Evolutionary conservation across 768 basidiomycete species (phyloP).

Genomic region (Neoboletus subvelutipes): DNA sequence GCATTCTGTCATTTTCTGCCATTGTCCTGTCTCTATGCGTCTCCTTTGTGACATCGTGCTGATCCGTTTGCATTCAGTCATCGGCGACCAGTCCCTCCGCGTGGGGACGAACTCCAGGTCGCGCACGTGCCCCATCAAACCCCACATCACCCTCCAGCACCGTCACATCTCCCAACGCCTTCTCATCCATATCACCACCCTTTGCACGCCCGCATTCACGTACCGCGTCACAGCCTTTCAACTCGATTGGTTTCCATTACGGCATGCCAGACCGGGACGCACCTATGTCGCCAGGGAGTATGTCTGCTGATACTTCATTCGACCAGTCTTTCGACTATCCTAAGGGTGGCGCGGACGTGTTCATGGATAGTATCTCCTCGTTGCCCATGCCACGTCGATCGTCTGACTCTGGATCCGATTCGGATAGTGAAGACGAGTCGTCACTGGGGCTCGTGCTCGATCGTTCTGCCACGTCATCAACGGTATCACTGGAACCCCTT

Average conservation of each 20-base stretch:
- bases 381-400: slow-evolving; percentile 55
- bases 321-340: slow-evolving; percentile 40
- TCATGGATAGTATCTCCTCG: slow-evolving; percentile 49
- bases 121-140: slow-evolving; percentile 69
- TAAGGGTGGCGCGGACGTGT: slow-evolving; percentile 36
- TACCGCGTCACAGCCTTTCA: slow-evolving; percentile 47
- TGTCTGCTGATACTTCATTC: slow-evolving; percentile 38
- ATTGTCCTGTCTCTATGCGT: neutral
- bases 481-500: slow-evolving; percentile 66
- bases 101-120: slow-evolving; percentile 46
- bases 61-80: slow-evolving; percentile 29
- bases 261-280: slow-evolving; percentile 39
- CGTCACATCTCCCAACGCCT: slow-evolving; percentile 41
- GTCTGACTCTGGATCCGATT: slow-evolving; percentile 48
- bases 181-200: slow-evolving; percentile 42
- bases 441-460: slow-evolving; percentile 61
- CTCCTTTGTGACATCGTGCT: slow-evolving; percentile 6
- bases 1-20: neutral
- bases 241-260: slow-evolving; percentile 42
- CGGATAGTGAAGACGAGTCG: slow-evolving; percentile 47
- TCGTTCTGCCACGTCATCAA: slow-evolving; percentile 57
- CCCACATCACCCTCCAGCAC: slow-evolving; percentile 45
- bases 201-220: slow-evolving; percentile 68
- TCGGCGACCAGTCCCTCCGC: slow-evolving; percentile 39
- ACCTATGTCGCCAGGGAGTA: slow-evolving; percentile 27